Conservation (phyloP, 257 asterid species). For the Leptodermis oblonga region DNA sequence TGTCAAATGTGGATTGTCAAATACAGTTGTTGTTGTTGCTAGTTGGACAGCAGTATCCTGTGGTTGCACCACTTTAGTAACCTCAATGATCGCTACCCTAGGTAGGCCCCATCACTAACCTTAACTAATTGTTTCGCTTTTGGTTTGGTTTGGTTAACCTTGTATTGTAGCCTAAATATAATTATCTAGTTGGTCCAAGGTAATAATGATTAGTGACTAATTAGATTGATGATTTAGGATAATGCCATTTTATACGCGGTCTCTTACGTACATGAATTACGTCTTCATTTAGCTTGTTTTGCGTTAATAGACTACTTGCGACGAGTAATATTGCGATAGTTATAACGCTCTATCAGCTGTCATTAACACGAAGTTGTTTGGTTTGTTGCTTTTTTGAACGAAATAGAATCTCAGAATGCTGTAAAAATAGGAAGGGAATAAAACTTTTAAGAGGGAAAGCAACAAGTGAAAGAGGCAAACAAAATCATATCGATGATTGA, state of each 20-base stretch:
- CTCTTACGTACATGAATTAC: too few relatives aligned
- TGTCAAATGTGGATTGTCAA: slow-evolving; percentile 1
- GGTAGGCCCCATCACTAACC: not conserved
- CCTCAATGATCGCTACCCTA: not conserved
- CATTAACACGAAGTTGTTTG: too few relatives aligned
- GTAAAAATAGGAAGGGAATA: not conserved
- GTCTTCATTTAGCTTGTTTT: too few relatives aligned
- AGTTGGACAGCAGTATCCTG: slow-evolving; percentile 17
- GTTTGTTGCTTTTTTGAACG: too few relatives aligned
- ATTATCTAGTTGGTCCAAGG: not conserved
- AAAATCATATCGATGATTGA: not conserved
- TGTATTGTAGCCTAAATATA: too few relatives aligned
- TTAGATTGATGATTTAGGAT: too few relatives aligned
- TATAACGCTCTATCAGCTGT: too few relatives aligned
- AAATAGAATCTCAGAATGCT: not conserved
- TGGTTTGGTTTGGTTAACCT: too few relatives aligned
- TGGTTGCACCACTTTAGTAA: not conserved
- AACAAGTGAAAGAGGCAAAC: not conserved
- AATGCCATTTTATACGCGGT: too few relatives aligned
- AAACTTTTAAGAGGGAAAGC: not conserved
- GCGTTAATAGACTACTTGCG: too few relatives aligned
- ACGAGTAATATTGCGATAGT: too few relatives aligned
- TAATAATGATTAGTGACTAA: too few relatives aligned
- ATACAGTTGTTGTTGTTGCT: not conserved
- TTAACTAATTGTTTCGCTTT: not conserved